Evolutionary conservation across 805 yeast genomes (phyloP).

Genomic region (Spathaspora passalidarum): DNA sequence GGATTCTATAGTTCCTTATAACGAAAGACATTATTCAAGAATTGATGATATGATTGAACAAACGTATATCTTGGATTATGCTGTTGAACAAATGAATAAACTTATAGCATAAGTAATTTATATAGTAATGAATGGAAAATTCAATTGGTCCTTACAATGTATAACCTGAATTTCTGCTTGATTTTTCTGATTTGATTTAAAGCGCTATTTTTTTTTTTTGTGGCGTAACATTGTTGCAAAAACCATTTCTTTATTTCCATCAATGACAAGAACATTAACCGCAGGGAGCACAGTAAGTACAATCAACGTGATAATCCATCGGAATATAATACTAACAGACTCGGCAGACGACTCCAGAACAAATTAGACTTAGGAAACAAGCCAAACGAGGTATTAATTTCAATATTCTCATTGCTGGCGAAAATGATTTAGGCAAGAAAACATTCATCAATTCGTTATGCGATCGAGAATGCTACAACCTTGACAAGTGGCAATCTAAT

Average conservation of each 20-base stretch:
- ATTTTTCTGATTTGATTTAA: too few species aligned
- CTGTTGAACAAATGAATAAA: slow-evolving; percentile 69
- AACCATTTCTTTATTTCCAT: neutral
- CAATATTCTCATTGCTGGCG: slow-evolving; percentile 33
- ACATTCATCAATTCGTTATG: slow-evolving; percentile 70
- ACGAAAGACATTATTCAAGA: slow-evolving; percentile 78
- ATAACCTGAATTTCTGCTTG: too few species aligned
- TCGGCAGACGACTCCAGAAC: slow-evolving; percentile 15
- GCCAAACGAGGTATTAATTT: slow-evolving; percentile 20
- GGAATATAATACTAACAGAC: neutral
- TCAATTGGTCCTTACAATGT: too few species aligned
- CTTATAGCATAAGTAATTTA: slow-evolving; percentile 6
- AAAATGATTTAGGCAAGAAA: slow-evolving; percentile 56
- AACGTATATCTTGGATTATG: slow-evolving; percentile 81
- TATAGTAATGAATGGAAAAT: neutral
- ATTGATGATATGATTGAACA: slow-evolving; percentile 80
- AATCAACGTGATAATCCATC: neutral
- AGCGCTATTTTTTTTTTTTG: neutral
- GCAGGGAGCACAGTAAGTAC: neutral
- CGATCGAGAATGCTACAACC: neutral
- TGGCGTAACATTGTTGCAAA: neutral
- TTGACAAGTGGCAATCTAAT: neutral
- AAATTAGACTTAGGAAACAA: slow-evolving; percentile 18
- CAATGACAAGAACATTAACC: slow-evolving; percentile 1
- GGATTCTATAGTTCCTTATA: slow-evolving; percentile 82